Base-by-base conservation (phyloP, 176 grass and related monocot species). In the Poa pratensis region DNA sequence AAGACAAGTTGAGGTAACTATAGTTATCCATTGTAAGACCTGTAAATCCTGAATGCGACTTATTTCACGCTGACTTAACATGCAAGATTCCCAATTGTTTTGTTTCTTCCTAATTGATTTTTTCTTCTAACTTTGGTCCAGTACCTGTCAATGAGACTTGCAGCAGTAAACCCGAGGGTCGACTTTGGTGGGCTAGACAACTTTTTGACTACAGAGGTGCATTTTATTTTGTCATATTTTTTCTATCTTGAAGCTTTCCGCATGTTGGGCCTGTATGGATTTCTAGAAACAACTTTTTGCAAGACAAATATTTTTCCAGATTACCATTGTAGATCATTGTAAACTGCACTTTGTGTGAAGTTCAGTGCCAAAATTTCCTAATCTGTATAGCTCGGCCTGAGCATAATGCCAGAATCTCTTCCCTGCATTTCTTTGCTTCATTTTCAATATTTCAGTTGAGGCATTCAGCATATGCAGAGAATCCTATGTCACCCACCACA, bases 121-220 rank as follows among this genome's bases (percentile, higher is more conserved):
- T 24, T 46, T 72, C 30, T 50, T 83, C 5, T 84, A 24, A 32
- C 73, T 82, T 22, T 81, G 62, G 28, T 85, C 64, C 70, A 97
- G 92, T 91, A 94, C 76, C 75, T 97, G 40, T 97, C 92, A 73
- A 97, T 97, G 95, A 93, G 92, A 80, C 85, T 97, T 0, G 92
- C 95, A 18, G 87, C 95, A 64, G 92, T 97, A 45, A 93, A 95
- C 71, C 90, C 95, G 15, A 88, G 92, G 65, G 91, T 93, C 26
- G 89, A 97, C 80, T 92, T 95, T 78, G 78, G 82, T 84, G 91
- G 89, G 42, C 60, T 95, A 42, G 95, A 95, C 83, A 91, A 46
- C 89, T 90, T 97, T 70, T 81, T 97, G 50, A 77, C 87, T 32
- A 54, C 92, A 2, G 88, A 95, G 93, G 93, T 92, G 90, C 14